Conservation (phyloP, 257 asterid species). For the Solanum piurae region DNA sequence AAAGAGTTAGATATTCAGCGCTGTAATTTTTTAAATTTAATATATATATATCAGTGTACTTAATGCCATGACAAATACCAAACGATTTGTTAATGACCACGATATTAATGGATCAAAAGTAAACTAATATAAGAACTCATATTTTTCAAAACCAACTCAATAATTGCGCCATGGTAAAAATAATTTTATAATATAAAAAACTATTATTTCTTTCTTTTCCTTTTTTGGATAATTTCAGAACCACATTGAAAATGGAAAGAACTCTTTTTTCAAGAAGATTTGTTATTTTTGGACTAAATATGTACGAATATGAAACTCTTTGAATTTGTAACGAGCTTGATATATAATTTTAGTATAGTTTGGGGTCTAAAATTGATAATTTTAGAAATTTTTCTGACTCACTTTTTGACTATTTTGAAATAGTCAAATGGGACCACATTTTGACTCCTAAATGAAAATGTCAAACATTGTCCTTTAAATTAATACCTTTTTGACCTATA, state of each 20-base stretch:
- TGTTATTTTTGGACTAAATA: background rate
- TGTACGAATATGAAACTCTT: background rate
- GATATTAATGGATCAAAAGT: background rate
- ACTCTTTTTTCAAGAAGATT: background rate
- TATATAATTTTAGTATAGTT: background rate
- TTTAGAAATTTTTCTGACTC: background rate
- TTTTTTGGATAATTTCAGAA: background rate
- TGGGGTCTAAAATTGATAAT: background rate
- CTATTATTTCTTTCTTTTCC: background rate
- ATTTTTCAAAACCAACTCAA: background rate
- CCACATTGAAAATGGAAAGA: background rate
- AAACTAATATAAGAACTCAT: background rate
- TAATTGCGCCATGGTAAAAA: background rate
- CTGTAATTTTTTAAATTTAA: background rate
- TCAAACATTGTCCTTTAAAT: background rate
- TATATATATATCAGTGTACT: too few relatives aligned
- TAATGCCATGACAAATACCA: background rate
- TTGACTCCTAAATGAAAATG: background rate
- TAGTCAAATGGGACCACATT: background rate
- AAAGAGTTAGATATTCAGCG: background rate
- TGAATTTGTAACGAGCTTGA: background rate
- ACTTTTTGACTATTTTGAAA: background rate
- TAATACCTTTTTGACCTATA: background rate
- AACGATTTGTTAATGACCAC: background rate
- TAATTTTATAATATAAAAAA: background rate